phyloP scores from a whole-genome alignment of 2,329 filamentous ascomycete species.

The Huntiella bhutanensis region DNA sequence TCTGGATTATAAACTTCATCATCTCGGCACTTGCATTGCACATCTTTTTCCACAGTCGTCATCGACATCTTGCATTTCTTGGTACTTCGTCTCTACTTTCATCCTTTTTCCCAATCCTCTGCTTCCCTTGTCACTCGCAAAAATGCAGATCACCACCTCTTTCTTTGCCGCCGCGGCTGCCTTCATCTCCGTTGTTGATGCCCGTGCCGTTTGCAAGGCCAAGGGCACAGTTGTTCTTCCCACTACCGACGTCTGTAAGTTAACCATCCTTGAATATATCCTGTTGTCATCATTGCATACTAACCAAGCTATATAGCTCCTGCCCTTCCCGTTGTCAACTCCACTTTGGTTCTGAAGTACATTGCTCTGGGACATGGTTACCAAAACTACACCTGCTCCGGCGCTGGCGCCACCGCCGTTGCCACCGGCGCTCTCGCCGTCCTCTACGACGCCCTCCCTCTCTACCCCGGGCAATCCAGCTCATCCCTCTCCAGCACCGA shows the following conservation, averaged over 20 bases:
- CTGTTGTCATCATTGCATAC: background rate
- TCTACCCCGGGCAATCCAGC: conserved; percentile 28
- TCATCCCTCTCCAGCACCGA: conserved; percentile 19
- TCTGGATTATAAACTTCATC: too few species aligned
- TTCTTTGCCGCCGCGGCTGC: too few species aligned
- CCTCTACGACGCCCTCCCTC: conserved; percentile 35
- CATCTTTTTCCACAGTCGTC: too few species aligned
- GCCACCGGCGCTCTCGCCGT: conserved; percentile 32
- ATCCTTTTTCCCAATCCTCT: too few species aligned
- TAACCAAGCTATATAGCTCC: conserved; percentile 9
- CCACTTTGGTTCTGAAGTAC: conserved; percentile 26
- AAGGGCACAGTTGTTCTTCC: background rate
- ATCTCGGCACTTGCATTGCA: too few species aligned
- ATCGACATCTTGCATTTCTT: too few species aligned
- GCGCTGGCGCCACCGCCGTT: background rate
- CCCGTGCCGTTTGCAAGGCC: background rate
- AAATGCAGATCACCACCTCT: too few species aligned
- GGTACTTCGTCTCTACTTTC: too few species aligned
- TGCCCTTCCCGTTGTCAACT: conserved; percentile 26
- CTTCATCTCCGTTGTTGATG: background rate
- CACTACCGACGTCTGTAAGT: conserved; percentile 4
- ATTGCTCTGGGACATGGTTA: conserved; percentile 45
- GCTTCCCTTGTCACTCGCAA: too few species aligned
- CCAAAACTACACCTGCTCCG: conserved; percentile 36
- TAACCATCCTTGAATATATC: background rate